Conservation (phyloP, 2,329 filamentous ascomycete genomes). For the Phyllosticta citrichinensis region DNA sequence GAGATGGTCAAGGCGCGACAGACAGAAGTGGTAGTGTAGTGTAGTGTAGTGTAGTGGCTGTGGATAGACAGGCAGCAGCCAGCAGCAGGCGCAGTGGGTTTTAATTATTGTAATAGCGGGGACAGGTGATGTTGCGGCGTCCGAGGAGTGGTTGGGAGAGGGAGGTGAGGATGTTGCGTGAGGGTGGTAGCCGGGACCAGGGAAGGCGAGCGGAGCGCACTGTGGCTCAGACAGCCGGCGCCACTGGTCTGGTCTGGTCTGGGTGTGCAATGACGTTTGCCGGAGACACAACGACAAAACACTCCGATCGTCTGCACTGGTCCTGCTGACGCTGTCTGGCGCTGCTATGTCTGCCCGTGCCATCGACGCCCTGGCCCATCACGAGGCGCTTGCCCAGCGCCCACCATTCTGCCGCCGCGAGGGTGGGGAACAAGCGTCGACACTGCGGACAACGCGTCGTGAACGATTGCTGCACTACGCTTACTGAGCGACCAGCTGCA, state of each 20-base stretch:
- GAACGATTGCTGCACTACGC: no score
- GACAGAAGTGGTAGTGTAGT: background rate
- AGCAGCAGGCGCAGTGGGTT: background rate
- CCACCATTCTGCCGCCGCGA: background rate
- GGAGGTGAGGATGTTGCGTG: background rate
- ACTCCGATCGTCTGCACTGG: background rate
- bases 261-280: background rate
- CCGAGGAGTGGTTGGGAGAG: background rate
- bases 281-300: background rate
- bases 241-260: background rate
- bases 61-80: background rate
- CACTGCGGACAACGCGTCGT: no score
- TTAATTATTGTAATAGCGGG: background rate
- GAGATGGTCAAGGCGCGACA: background rate
- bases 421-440: background rate
- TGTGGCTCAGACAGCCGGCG: background rate
- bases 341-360: background rate
- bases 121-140: background rate
- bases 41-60: no score
- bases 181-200: background rate
- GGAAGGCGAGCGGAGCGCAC: background rate
- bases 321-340: background rate
- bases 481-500: no score
- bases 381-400: background rate
- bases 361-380: background rate